Evolutionary conservation across 2,329 filamentous ascomycete genomes (phyloP), one percentile per base, ranked within the genome.

Genomic region (Acarospora socialis): DNA sequence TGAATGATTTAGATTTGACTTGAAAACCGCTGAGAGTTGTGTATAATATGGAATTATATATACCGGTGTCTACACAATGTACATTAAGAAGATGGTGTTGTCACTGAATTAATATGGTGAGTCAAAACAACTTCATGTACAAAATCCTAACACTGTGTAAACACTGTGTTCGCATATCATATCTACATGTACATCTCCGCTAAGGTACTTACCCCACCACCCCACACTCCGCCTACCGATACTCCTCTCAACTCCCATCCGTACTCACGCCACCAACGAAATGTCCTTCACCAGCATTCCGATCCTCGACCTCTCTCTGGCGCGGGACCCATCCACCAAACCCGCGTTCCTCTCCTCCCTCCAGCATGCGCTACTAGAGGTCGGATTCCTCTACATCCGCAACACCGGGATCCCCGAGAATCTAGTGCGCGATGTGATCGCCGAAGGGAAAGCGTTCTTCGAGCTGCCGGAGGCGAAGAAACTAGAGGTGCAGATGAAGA

Each of bases 331-430:
- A 12, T 58, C 60, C 4, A 76, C 78, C 1, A 92, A 90, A 55
- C 68, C 78, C 2, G 59, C 58, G 19, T 90, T 92, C 46, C 67
- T 92, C 0, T 54, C 60, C 1, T 64, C 81, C 33, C 65, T 92
- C 19, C 77, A 79, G 10, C 63, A 79, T 53, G 81, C 81, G 0
- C 59, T 92, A 19, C 70, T 92, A 46, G 78, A 87, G 51, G 80
- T 92, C n/a, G 83, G 83, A 2, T 92, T 92, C 48, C 54, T 92
- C 14, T 92, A 92, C 48, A 68, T 92, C 39, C 77, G 76, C 49
- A 84, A 92, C 48, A 76, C 81, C 2, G 79, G 77, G 14, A 73
- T 87, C 30, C 63, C 77, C 4, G 66, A 76, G 10, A 60, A 68
- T 22, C 57, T 87, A 32, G 73, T 80, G 44, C 48, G 68, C 15